Base-by-base conservation (phyloP, 441 rosid species). In the Gossypium davidsonii region DNA sequence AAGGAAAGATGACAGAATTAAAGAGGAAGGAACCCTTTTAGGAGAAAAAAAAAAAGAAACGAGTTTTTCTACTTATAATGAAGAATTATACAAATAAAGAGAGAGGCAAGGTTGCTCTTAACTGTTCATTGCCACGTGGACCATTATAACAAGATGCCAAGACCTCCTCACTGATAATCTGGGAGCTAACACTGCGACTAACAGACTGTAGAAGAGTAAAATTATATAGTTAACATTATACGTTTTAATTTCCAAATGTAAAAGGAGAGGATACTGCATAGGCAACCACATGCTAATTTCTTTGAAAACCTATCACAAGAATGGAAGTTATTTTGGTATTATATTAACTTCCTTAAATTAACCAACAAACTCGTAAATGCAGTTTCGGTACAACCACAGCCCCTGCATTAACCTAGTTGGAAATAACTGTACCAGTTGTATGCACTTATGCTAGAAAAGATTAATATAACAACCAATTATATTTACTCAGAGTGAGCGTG, bases 71-170 rank as follows among this genome's bases (percentile, higher is more conserved):
- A 51, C 21, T 26, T 28, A 9, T 51, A 12, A 68, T 9, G 46
- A 48, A 68, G 59, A 68, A 51, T 51, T 17, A 49, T 68, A 49
- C 17, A 39, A 56, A 1, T 14, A 44, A 21, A 69, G 8, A 68
- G 4, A 37, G 23, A 71, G 57, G 77, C 21, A 58, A 18, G 67
- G 15, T 21, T 61, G 77, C 67, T 77, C 87, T 79, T 83, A 84
- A 94, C 97, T 88, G 98, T 83, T 91, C 93, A 78, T 85, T 93
- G 74, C 97, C 92, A 77, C 92, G 89, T 20, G 89, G 89, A 72
- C 95, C 91, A 25, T 75, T 83, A 23, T 92, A 80, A 83, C 91
- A 94, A 73, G 88, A 84, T 61, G 86, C 85, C 85, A 94, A 76
- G 75, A 89, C 89, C 87, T 89, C 97, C 77, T 90, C 86, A 44